These are phyloP conservation scores for Entomortierella chlamydospora DNA, from an alignment of 192 early-diverging fungal species.

Conservation along the genomic window DNA sequence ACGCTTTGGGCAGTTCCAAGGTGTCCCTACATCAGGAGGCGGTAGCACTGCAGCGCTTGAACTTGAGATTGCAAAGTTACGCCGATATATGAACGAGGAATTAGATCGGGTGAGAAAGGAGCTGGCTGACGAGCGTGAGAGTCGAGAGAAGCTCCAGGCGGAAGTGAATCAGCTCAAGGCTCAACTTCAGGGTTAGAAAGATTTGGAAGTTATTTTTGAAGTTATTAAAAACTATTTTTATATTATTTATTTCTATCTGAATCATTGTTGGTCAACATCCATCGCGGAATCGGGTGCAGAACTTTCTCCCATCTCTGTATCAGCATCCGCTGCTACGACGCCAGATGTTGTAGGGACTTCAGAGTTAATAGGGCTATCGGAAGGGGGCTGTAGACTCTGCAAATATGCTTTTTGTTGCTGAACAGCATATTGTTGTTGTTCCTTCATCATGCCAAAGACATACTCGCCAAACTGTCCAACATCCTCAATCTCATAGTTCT, in stretches of 20 bases:
- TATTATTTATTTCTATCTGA: not conserved
- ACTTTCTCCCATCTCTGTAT: not conserved
- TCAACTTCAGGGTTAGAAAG: slow-evolving; percentile 31
- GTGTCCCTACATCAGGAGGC: slow-evolving; percentile 42
- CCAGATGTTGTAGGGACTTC: not conserved
- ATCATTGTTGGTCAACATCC: slow-evolving; percentile 1
- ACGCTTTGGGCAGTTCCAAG: slow-evolving; percentile 55
- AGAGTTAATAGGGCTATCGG: not conserved
- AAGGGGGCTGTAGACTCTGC: slow-evolving; percentile 17
- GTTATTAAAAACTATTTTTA: too few species aligned
- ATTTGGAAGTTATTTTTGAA: too few species aligned
- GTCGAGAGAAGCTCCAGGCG: slow-evolving; percentile 38
- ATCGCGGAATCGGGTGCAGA: not conserved
- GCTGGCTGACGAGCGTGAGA: slow-evolving; percentile 52
- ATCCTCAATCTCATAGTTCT: slow-evolving; percentile 38
- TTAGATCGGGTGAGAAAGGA: slow-evolving; percentile 47
- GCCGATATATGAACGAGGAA: slow-evolving; percentile 56
- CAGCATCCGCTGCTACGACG: not conserved
- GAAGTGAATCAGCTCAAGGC: slow-evolving; percentile 31
- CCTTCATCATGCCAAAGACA: slow-evolving; percentile 52
- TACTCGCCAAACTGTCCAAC: slow-evolving; percentile 46
- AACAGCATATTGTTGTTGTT: slow-evolving; percentile 46
- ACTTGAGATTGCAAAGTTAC: slow-evolving; percentile 50
- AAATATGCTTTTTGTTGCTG: slow-evolving; percentile 39
- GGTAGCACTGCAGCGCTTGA: slow-evolving; percentile 38